Percentiles rank a stretch among this genome's conserved stretches.
phyloP scores from a whole-genome alignment of 495 filamentous ascomycete genomes.

The Hypoxylon rickii region DNA sequence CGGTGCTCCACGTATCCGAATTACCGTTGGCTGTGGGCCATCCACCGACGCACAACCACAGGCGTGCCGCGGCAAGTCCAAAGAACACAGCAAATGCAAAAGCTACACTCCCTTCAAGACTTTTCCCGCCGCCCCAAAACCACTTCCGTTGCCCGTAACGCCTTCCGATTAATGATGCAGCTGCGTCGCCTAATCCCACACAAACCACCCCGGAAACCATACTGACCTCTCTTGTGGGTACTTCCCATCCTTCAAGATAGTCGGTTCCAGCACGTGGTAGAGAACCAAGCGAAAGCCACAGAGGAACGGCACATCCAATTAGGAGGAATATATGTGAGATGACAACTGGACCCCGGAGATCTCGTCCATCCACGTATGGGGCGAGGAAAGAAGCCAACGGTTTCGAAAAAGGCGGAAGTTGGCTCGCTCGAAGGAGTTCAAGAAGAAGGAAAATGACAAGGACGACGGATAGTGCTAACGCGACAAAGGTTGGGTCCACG shows the following conservation, averaged over 20 bases:
- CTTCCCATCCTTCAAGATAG: slow-evolving; percentile 72
- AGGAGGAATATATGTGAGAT: slow-evolving; percentile 95
- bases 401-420: slow-evolving; percentile 84
- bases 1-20: slow-evolving; percentile 19
- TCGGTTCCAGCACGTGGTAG: slow-evolving; percentile 56
- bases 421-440: slow-evolving; percentile 85
- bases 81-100: slow-evolving; percentile 79
- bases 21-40: slow-evolving; percentile 59
- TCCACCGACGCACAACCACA: slow-evolving; percentile 75
- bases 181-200: slow-evolving; percentile 93
- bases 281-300: slow-evolving; percentile 85
- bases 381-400: slow-evolving; percentile 84
- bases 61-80: slow-evolving; percentile 71
- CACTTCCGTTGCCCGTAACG: slow-evolving; percentile 86
- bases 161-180: slow-evolving; percentile 89
- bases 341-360: slow-evolving; percentile 91
- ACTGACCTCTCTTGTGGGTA: slow-evolving; percentile 69
- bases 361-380: slow-evolving; percentile 92
- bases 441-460: slow-evolving; percentile 84
- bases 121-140: slow-evolving; percentile 97
- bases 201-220: slow-evolving; percentile 92
- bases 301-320: slow-evolving; percentile 91
- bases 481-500: slow-evolving; percentile 81
- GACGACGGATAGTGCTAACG: slow-evolving; percentile 74
- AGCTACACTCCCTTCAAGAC: slow-evolving; percentile 85